phyloP scores from a whole-genome alignment of 768 basidiomycete genomes.

The Steccherinum ochraceum region DNA sequence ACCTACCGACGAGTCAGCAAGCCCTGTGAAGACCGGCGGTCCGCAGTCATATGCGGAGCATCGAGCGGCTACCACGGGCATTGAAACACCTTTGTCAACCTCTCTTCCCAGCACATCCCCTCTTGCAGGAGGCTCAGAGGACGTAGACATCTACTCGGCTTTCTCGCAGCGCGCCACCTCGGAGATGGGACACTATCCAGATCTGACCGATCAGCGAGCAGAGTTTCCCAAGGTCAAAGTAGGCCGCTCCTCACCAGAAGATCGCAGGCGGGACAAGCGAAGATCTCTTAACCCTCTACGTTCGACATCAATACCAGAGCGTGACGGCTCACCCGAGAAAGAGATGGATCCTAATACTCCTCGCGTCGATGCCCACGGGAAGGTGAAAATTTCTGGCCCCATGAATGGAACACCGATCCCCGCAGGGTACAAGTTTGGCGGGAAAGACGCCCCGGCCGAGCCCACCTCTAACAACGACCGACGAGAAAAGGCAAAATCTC shows the following conservation, averaged over 20 bases:
- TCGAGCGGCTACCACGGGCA: conserved; percentile 25
- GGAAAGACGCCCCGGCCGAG: conserved; percentile 51
- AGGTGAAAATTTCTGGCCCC: conserved; percentile 87
- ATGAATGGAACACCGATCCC: conserved; percentile 82
- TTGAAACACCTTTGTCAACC: conserved; percentile 53
- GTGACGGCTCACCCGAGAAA: conserved; percentile 40
- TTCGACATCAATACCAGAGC: conserved; percentile 40
- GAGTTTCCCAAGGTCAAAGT: conserved; percentile 19
- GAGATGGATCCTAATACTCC: conserved; percentile 41
- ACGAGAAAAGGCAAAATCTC: conserved; percentile 87
- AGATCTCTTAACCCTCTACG: conserved; percentile 63
- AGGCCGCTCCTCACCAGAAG: conserved; percentile 49
- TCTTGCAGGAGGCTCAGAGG: conserved; percentile 26
- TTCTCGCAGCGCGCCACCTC: conserved; percentile 63
- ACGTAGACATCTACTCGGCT: conserved; percentile 23
- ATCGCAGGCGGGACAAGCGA: conserved; percentile 49
- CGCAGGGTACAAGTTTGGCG: conserved; percentile 84
- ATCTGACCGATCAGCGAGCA: conserved; percentile 41
- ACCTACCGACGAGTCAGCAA: conserved; percentile 15
- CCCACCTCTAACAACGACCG: conserved; percentile 47
- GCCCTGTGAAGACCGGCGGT: conserved; percentile 29
- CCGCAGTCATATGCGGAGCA: conserved; percentile 40
- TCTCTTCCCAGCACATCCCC: conserved; percentile 48
- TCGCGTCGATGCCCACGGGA: conserved; percentile 45
- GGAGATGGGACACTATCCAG: conserved; percentile 76